Base-by-base conservation (phyloP, 2,329 filamentous ascomycete species). In the Chalaropsis ovoidea region DNA sequence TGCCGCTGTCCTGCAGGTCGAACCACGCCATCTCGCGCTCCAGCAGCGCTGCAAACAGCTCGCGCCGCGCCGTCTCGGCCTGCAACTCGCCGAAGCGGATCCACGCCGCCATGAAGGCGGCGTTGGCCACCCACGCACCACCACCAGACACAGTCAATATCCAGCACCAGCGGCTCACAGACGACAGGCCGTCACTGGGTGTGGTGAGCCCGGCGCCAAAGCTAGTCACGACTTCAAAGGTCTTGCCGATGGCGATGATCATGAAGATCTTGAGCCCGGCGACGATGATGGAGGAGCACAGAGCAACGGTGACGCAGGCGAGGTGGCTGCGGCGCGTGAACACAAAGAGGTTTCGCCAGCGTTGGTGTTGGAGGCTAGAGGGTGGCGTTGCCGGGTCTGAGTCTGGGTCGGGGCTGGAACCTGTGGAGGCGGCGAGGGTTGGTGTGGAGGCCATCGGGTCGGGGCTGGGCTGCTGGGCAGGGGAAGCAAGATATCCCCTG, bases 61-160 rank as follows among this genome's bases (percentile, higher is more conserved):
- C 77, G 17, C 80, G 77, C 4, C 90, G 82, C 6, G 85, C 85
- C 60, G 76, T 82, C 41, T 81, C 82, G 0, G 88, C 90, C 69
- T 96, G 90, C 1, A 90, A 71, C 74, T 96, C 92, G 15, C 92
- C 89, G 73, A 94, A 94, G 0, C 82, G 73, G 39, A 93, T 78
- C 85, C 92, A 96, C 0, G 83, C 74, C 0, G 80, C 79, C 70
- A 90, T 86, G 70, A 90, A 88, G 1, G 80, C 72, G 2, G 82
- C 81, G 69, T 88, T 86, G 17, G 86, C 75, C 0, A 90, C 58
- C 84, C 89, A 93, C 60, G 83, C 85, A 0, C 77, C 81, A 0
- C 77, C 73, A 0, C 87, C 90, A 0, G 96, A 74, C 0, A 77
- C 80, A 0, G 84, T 74, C 54, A 96, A 76, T 31, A 84, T 80